These are phyloP conservation scores for Letharia lupina DNA, from an alignment of 495 filamentous ascomycete genomes.

Conservation along the genomic window DNA sequence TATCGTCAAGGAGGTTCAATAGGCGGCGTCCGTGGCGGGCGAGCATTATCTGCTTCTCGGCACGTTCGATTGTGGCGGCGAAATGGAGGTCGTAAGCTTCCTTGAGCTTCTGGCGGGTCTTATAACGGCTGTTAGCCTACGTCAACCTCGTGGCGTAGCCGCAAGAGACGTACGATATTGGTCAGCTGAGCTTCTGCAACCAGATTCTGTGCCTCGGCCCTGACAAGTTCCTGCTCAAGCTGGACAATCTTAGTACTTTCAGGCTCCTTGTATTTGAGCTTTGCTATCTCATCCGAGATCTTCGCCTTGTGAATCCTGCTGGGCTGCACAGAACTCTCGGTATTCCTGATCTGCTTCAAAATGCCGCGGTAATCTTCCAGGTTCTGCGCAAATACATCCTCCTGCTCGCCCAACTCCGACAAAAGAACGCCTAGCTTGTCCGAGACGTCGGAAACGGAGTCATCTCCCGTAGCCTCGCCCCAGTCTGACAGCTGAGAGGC, in stretches of 20 bases:
- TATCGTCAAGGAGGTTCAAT: conserved; percentile 83
- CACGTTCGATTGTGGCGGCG: conserved; percentile 81
- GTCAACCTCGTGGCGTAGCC: background rate
- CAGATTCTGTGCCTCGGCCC: conserved; percentile 88
- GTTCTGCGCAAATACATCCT: conserved; percentile 76
- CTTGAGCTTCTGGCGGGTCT: conserved; percentile 90
- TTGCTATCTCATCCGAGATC: conserved; percentile 82
- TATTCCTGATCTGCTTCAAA: conserved; percentile 87
- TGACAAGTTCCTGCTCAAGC: conserved; percentile 90
- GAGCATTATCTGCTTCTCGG: conserved; percentile 91
- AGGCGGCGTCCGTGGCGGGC: conserved; percentile 81
- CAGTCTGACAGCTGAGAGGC: conserved; percentile 91
- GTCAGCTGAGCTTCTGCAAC: conserved; percentile 96
- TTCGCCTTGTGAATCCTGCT: conserved; percentile 74
- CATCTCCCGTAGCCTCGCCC: conserved; percentile 84
- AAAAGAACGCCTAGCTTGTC: conserved; percentile 93
- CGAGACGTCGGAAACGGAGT: conserved; percentile 75
- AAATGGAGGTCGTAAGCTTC: conserved; percentile 85
- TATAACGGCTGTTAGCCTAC: background rate
- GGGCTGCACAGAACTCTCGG: conserved; percentile 87
- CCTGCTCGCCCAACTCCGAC: conserved; percentile 84
- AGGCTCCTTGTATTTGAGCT: conserved; percentile 83
- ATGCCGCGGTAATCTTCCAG: conserved; percentile 72
- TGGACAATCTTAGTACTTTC: conserved; percentile 62
- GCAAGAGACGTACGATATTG: conserved; percentile 58